Percentiles rank a stretch among this genome's conserved stretches.
Evolutionary conservation across 331 rosid species (phyloP).

Genomic region (Telfairia occidentalis): DNA sequence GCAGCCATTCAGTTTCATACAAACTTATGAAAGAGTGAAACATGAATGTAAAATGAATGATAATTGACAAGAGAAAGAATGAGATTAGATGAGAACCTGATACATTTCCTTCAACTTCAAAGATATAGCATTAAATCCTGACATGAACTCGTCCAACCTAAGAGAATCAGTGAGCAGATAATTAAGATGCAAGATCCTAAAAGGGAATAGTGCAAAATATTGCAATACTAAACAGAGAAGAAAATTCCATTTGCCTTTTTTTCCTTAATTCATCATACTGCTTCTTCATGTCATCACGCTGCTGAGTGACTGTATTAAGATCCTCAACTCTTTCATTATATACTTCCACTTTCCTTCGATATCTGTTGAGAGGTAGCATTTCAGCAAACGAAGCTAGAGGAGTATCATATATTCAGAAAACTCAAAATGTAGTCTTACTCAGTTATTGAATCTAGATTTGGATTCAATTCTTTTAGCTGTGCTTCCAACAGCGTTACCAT

Average conservation of each 20-base stretch:
- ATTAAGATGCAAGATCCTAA: not conserved
- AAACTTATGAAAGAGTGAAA: not conserved
- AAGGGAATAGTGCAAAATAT: not conserved
- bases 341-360: constrained; percentile 58
- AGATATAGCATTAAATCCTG: constrained; percentile 87
- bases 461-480: constrained; percentile 87
- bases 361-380: constrained; percentile 31
- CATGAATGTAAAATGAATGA: not conserved
- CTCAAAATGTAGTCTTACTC: constrained; percentile 41
- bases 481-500: constrained; percentile 69
- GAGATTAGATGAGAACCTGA: constrained; percentile 39
- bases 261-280: constrained; percentile 83
- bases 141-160: constrained; percentile 97
- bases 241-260: constrained; percentile 40
- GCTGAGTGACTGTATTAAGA: constrained; percentile 66
- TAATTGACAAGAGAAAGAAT: not conserved
- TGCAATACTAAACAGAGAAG: constrained; percentile 8
- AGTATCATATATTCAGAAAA: not conserved
- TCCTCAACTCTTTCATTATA: constrained; percentile 89
- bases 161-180: constrained; percentile 10
- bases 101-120: constrained; percentile 92
- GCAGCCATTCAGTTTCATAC: not conserved
- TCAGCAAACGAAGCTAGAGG: constrained; percentile 10
- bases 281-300: constrained; percentile 72
- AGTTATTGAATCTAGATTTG: constrained; percentile 90